phyloP scores from a whole-genome alignment of 805 yeast species.

The Naumovozyma dairenensis region DNA sequence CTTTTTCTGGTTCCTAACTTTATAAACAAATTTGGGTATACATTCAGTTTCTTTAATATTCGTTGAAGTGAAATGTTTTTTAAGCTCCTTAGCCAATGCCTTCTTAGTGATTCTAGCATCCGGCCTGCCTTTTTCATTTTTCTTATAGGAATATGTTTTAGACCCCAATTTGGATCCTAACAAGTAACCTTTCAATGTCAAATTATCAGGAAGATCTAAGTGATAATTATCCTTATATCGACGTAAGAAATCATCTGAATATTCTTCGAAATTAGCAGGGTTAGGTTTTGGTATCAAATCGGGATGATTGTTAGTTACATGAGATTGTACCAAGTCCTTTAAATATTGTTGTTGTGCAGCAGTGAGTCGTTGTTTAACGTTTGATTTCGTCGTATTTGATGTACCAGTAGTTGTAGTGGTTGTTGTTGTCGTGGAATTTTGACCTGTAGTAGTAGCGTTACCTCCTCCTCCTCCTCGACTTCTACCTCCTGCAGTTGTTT shows the following conservation, averaged over 20 bases:
- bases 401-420: neutral
- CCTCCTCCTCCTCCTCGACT: conserved; percentile 4
- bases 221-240: conserved; percentile 55
- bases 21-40: conserved; percentile 79
- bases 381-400: neutral
- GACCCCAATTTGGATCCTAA: conserved; percentile 65
- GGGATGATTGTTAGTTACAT: conserved; percentile 68
- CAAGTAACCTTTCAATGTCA: conserved; percentile 59
- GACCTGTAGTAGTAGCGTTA: neutral
- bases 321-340: conserved; percentile 55
- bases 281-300: conserved; percentile 40
- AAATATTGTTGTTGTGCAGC: conserved; percentile 56
- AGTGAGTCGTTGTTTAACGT: conserved; percentile 36
- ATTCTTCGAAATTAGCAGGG: conserved; percentile 59
- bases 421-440: conserved; percentile 2
- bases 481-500: conserved; percentile 8
- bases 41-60: conserved; percentile 74
- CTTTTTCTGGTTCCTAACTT: conserved; percentile 60
- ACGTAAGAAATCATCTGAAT: conserved; percentile 56
- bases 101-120: conserved; percentile 43
- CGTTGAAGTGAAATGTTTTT: conserved; percentile 53
- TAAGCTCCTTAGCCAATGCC: conserved; percentile 51
- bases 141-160: conserved; percentile 38
- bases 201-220: conserved; percentile 47
- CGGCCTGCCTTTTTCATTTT: conserved; percentile 15